Conservation (phyloP, 2,329 filamentous ascomycete species). For the Claviceps sp. region DNA sequence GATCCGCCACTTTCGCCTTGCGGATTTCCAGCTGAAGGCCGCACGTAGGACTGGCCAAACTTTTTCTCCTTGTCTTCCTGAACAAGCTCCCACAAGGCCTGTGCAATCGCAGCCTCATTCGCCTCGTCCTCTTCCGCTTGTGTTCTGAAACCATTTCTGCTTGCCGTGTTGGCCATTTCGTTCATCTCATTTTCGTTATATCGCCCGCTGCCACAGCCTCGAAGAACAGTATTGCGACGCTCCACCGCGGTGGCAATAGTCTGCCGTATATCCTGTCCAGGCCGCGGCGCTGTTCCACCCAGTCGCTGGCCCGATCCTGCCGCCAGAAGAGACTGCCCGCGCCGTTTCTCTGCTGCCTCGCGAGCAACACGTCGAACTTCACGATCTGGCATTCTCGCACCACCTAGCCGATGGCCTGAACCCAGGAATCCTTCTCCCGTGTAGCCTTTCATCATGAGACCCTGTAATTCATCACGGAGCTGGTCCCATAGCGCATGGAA, state of each 20-base stretch:
- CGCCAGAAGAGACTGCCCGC: constrained; percentile 35
- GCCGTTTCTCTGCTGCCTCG: constrained; percentile 58
- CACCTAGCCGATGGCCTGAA: constrained; percentile 61
- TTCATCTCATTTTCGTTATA: constrained; percentile 53
- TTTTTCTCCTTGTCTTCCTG: constrained; percentile 53
- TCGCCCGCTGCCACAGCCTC: constrained; percentile 64
- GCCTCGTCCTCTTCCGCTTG: constrained; percentile 79
- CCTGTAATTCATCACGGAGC: constrained; percentile 72
- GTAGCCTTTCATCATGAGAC: constrained; percentile 66
- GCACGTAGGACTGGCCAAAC: constrained; percentile 41
- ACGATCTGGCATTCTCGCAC: constrained; percentile 45
- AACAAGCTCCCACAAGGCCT: constrained; percentile 74
- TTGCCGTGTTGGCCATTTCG: constrained; percentile 49
- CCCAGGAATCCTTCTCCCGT: constrained; percentile 82
- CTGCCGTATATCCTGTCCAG: constrained; percentile 54
- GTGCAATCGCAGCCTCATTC: constrained; percentile 74
- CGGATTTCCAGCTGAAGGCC: constrained; percentile 24
- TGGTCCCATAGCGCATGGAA: constrained; percentile 87
- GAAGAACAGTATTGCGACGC: constrained; percentile 50
- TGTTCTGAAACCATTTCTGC: constrained; percentile 63
- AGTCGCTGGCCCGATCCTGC: constrained; percentile 60
- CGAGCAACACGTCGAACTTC: constrained; percentile 67
- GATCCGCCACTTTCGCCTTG: constrained; percentile 15
- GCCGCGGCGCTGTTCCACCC: constrained; percentile 42
- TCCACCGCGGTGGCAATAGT: constrained; percentile 61